Evolutionary conservation across 1,284 basidiomycete species (phyloP), one percentile per base, ranked within the genome.

Genomic region (Meripilus lineatus): DNA sequence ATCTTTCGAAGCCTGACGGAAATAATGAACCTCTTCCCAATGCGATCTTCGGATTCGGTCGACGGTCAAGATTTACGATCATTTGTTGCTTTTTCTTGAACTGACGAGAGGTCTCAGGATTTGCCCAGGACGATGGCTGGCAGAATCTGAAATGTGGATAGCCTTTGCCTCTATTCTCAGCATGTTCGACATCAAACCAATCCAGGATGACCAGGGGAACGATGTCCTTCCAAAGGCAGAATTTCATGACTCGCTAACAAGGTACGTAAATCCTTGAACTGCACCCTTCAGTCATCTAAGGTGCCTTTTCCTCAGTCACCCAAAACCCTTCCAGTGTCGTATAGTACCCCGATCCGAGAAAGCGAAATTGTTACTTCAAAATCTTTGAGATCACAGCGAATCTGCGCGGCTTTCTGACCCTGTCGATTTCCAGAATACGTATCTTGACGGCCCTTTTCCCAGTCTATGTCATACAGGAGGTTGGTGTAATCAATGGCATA

Each of bases 251-350:
- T n/a, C 8, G 10, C 8, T 30, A 10, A 30, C 28, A n/a, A 30
- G 54, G 62, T 59, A 20, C 7, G 49, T 46, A n/a, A n/a, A n/a
- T n/a, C n/a, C 20, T n/a, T 30, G 10, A 30, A 30, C 28, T 30
- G 28, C 8, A n/a, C 8, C 28, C n/a, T n/a, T n/a, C n/a, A n/a
- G n/a, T n/a, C n/a, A n/a, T n/a, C n/a, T n/a, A n/a, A n/a, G 28
- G 15, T 15, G 22, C 20, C 14, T 30, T 5, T 1, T 22, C 8
- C 40, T 2, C 30, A 59, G 57, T 20, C 54, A 56, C 25, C 56
- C 58, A 2, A 51, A 45, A 8, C 54, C 58, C 10, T 61, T 61
- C 47, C 32, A 46, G 26, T 58, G 59, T 32, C 26, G 45, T 14
- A 50, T 58, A 2, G 22, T 28, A 8, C 54, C 56, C 2, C 38